Base-by-base conservation (phyloP, 1,284 basidiomycete genomes). In the Ustilago nuda region DNA sequence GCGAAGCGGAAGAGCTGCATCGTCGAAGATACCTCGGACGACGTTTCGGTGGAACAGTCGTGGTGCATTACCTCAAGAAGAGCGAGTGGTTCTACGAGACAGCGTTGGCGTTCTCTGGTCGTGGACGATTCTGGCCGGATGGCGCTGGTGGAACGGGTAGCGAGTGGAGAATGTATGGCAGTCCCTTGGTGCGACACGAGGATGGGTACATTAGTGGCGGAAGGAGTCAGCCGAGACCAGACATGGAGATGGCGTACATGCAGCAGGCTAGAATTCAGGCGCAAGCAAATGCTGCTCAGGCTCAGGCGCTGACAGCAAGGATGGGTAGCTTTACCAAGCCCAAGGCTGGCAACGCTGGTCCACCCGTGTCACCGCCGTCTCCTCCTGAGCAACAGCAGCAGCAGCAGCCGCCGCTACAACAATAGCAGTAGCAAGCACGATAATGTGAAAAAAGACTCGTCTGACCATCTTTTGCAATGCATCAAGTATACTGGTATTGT, bases 51-150 rank as follows among this genome's bases (percentile, higher is more conserved):
- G 96, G 96, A 4, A 99, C 96, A 0, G 90, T 96, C 50, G 92
- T 95, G 30, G 94, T 99, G 51, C 96, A 99, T 87, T 98, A 93
- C 85, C 92, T 98, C 88, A 99, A 98, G 90, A 92, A 94, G 86
- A 91, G 94, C 80, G 92, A 93, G 87, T 99, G 95, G 96, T 98
- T 94, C 87, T 87, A 94, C 76, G 96, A 99, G 88, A 94, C 96
- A 1, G 93, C 94, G 15, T 87, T 95, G 17, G 94, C 94, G 23
- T 87, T 98, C 23, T 88, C 98, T 35, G 93, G 94, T 45, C 90
- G 91, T 8, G 90, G 91, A 13, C 92, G 93, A 65, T 84, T 85
- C 68, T 87, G 87, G 87, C 39, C 68, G 63, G 52, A 77, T 72
- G 77, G 84, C 36, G 75, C 78, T 15, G 81, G 81, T 1, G 81